These are phyloP conservation scores for Moricandia arvensis DNA, from an alignment of 345 rosid genomes.

Conservation along the genomic window DNA sequence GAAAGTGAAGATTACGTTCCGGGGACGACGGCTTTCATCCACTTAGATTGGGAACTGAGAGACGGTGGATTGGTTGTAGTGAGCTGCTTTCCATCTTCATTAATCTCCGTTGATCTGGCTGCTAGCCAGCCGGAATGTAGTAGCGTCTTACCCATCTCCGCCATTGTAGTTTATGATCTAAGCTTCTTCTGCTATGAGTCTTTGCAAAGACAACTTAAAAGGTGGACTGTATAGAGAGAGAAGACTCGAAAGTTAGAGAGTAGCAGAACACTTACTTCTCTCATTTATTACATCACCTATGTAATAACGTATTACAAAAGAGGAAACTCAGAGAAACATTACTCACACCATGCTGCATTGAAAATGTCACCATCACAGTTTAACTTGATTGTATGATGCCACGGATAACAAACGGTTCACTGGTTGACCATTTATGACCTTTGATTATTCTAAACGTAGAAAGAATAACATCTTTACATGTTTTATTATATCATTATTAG, in stretches of 20 bases:
- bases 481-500: background rate
- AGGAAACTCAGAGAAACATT: background rate
- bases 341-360: no score
- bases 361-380: no score
- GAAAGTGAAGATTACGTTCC: conserved; percentile 65
- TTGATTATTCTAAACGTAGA: no score
- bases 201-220: background rate
- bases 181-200: background rate
- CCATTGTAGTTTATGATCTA: conserved; percentile 34
- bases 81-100: conserved; percentile 59
- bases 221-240: background rate
- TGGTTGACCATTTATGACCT: no score
- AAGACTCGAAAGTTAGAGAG: background rate
- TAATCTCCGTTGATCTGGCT: conserved; percentile 84
- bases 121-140: conserved; percentile 85
- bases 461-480: no score
- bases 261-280: background rate
- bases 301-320: background rate
- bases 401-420: no score
- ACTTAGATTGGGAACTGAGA: conserved; percentile 47
- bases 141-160: conserved; percentile 55
- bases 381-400: no score
- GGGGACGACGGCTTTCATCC: conserved; percentile 95
- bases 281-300: background rate
- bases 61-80: conserved; percentile 77